Base-by-base conservation (phyloP, 257 asterid species). In the Primulina eburnea region DNA sequence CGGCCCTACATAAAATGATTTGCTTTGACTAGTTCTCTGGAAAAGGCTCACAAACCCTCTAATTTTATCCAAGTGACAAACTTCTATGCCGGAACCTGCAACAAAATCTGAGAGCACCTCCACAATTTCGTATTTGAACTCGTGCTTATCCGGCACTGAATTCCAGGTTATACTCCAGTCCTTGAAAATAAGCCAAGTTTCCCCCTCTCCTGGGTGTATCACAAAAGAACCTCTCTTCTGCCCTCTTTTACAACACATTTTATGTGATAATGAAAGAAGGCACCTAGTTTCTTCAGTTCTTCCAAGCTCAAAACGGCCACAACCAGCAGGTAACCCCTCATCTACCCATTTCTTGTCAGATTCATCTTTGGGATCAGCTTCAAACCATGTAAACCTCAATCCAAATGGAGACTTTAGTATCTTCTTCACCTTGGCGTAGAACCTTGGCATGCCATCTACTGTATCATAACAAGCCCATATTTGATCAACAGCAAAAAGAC, bases 391-490 rank as follows among this genome's bases (percentile, higher is more conserved):
- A 75, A 88, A 67, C 60, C 60, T 59, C 82, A 86, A 63, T 71
- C 80, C 80, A 56, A 88, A 86, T 58, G 85, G 86, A 70, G 77
- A 68, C 59, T 68, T 3, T 26, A 29, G 12, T 16, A 81, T 87
- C 71, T 80, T 78, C 69, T 53, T 78, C 70, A 86, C 83, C 70
- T 38, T 77, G 1, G 87, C 90, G 43, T 88, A 88, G 64, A 67
- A 86, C 70, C 95, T 84, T 37, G 92, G 95, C 95, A 88, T 84
- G 69, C 80, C 67, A 67, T 86, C 95, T 33, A 32, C 17, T 63
- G 79, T 29, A 69, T 86, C 95, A 68, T 81, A 88, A 53, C 78
- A 79, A 60, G 95, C 92, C 95, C 95, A 88, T 78, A 77, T 71
- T 72, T 84, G 90, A 75, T 63, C 73, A 40, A 65, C 79, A 26